Percentiles rank a stretch among this genome's conserved stretches.
phyloP scores from a whole-genome alignment of 2,329 filamentous ascomycete genomes.

The Meredithiella fracta region DNA sequence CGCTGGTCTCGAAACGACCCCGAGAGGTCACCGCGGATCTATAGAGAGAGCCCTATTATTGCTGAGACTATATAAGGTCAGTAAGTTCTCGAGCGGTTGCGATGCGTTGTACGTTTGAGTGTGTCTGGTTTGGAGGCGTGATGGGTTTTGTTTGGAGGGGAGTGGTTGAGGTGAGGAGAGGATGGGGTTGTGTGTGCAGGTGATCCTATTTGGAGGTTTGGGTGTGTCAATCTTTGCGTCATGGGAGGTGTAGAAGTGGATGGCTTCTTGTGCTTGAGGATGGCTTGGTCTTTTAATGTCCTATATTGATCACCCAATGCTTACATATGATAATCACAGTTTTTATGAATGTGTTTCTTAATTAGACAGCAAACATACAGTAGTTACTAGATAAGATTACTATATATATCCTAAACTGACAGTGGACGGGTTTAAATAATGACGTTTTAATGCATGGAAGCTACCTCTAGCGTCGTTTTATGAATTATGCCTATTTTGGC shows the following conservation, averaged over 20 bases:
- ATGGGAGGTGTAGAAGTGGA: background rate
- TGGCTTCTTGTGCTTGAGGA: background rate
- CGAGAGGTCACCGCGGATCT: no score
- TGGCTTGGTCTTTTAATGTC: no score
- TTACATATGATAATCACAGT: no score
- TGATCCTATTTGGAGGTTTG: background rate
- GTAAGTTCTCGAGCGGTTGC: background rate
- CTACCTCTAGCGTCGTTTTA: background rate
- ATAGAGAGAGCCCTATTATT: background rate
- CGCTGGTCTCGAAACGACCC: background rate
- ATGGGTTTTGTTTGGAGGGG: background rate
- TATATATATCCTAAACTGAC: background rate
- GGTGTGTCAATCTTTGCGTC: no score
- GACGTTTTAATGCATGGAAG: conserved; percentile 2
- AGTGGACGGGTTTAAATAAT: background rate
- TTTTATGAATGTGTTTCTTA: no score
- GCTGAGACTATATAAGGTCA: background rate
- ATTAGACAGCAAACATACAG: no score
- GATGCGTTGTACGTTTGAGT: background rate
- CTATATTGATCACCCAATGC: no score
- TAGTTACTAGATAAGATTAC: background rate
- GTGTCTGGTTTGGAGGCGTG: background rate
- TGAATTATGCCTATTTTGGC: conserved; percentile 1
- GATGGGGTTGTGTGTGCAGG: background rate
- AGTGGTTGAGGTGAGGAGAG: background rate